Conservation (phyloP, 2,329 filamentous ascomycete genomes). For the Penicillium sp. region DNA sequence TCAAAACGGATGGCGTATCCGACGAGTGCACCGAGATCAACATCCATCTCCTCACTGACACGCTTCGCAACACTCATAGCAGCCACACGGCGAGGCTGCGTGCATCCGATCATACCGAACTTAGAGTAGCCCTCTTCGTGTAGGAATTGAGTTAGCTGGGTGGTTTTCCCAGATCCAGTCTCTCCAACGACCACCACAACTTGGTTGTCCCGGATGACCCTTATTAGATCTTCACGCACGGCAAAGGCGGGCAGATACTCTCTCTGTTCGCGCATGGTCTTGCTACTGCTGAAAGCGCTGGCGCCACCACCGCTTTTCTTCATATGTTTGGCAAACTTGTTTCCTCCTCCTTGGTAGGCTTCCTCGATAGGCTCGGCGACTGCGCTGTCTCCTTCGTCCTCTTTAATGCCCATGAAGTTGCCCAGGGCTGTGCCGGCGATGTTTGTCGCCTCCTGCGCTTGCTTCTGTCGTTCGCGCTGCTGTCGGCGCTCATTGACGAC, state of each 20-base stretch:
- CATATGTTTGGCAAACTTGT: slow-evolving; percentile 86
- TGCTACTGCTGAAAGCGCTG: slow-evolving; percentile 90
- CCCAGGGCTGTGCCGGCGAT: slow-evolving; percentile 87
- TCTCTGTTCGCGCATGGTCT: slow-evolving; percentile 84
- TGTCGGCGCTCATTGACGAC: slow-evolving; percentile 90
- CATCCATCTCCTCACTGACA: slow-evolving; percentile 98
- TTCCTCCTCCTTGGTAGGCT: slow-evolving; percentile 59
- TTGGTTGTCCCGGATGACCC: slow-evolving; percentile 94
- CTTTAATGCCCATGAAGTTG: slow-evolving; percentile 93
- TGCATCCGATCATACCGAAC: slow-evolving; percentile 89
- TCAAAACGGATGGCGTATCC: slow-evolving; percentile 98
- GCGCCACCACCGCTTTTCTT: slow-evolving; percentile 79
- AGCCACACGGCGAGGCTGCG: slow-evolving; percentile 91
- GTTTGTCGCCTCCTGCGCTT: slow-evolving; percentile 92
- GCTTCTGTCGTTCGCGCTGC: slow-evolving; percentile 87
- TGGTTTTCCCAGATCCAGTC: slow-evolving; percentile 96
- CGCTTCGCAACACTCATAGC: slow-evolving; percentile 99
- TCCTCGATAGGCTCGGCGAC: slow-evolving; percentile 73
- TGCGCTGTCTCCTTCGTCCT: slow-evolving; percentile 84
- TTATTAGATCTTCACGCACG: slow-evolving; percentile 85
- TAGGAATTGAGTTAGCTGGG: slow-evolving; percentile 92
- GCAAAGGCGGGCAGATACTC: slow-evolving; percentile 95
- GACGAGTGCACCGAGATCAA: slow-evolving; percentile 79
- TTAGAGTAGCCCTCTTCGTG: slow-evolving; percentile 93
- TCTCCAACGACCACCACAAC: slow-evolving; percentile 96